Conservation (phyloP, 2,329 filamentous ascomycete genomes). For the Neofusicoccum umdonicola region DNA sequence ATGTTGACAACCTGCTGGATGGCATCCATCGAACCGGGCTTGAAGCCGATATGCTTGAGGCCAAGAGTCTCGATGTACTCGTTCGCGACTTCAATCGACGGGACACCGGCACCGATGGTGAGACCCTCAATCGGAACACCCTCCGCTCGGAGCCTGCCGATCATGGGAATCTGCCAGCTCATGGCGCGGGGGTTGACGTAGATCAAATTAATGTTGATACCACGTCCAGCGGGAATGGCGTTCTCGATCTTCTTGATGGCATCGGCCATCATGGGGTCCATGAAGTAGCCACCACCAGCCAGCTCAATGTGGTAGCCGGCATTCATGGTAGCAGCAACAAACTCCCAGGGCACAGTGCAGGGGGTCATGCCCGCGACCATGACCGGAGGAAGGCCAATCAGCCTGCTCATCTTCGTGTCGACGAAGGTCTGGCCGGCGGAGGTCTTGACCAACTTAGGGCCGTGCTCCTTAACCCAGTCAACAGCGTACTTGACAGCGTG, state of each 20-base stretch:
- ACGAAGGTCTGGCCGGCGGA: conserved; percentile 87
- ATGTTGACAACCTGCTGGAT: conserved; percentile 50
- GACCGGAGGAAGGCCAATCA: conserved; percentile 47
- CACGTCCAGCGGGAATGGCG: conserved; percentile 47
- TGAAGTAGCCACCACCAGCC: conserved; percentile 52
- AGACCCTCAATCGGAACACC: conserved; percentile 48
- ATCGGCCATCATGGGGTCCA: conserved; percentile 42
- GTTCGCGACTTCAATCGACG: conserved; percentile 47
- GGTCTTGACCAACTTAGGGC: conserved; percentile 86
- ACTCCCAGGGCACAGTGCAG: conserved; percentile 48
- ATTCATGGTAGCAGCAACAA: conserved; percentile 55
- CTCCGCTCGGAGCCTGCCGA: conserved; percentile 47
- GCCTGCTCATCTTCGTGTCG: conserved; percentile 70
- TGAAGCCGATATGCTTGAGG: conserved; percentile 49
- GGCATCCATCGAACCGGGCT: conserved; percentile 46
- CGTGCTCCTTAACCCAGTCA: conserved; percentile 97
- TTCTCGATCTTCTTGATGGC: conserved; percentile 47
- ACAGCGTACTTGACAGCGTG: conserved; percentile 92
- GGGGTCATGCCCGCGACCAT: conserved; percentile 52
- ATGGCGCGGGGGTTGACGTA: conserved; percentile 54
- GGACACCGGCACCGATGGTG: conserved; percentile 49
- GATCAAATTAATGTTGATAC: conserved; percentile 54
- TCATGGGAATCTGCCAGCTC: conserved; percentile 53
- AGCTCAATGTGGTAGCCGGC: conserved; percentile 51
- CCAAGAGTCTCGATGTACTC: conserved; percentile 58